Evolutionary conservation across 331 rosid species (phyloP).

Genomic region (Acacia pycnantha): DNA sequence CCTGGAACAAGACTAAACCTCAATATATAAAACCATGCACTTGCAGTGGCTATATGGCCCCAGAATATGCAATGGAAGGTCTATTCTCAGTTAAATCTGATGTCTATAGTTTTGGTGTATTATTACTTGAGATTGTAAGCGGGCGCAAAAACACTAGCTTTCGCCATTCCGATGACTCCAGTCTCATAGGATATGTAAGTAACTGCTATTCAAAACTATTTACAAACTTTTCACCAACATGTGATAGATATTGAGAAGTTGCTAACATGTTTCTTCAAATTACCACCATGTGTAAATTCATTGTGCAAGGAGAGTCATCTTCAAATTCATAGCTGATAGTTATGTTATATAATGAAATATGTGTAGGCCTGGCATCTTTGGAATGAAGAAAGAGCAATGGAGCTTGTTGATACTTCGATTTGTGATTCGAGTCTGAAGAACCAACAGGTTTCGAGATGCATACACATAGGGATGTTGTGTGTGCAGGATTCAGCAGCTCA

Average conservation of each 20-base stretch:
- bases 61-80: constrained; percentile 71
- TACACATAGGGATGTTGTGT: constrained; percentile 51
- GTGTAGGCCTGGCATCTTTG: constrained; percentile 60
- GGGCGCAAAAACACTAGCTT: constrained; percentile 51
- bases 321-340: background rate
- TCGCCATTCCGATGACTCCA: constrained; percentile 35
- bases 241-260: background rate
- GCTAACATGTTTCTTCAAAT: background rate
- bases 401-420: constrained; percentile 54
- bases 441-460: constrained; percentile 45
- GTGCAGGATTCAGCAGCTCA: constrained; percentile 61
- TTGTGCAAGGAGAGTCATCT: background rate
- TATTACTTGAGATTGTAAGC: constrained; percentile 55
- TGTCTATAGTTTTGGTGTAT: constrained; percentile 60
- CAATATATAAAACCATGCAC: background rate
- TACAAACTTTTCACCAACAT: background rate
- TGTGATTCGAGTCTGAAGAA: constrained; percentile 23
- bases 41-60: constrained; percentile 56
- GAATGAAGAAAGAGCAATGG: constrained; percentile 43
- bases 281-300: too few species aligned
- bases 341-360: constrained; percentile 4
- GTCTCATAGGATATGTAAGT: constrained; percentile 57
- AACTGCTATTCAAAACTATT: background rate
- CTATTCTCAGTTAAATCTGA: constrained; percentile 60
- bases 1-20: background rate